Percentiles rank a stretch among this genome's conserved stretches.
phyloP scores from a whole-genome alignment of 768 basidiomycete species.

The Xerocomellus intermedius region DNA sequence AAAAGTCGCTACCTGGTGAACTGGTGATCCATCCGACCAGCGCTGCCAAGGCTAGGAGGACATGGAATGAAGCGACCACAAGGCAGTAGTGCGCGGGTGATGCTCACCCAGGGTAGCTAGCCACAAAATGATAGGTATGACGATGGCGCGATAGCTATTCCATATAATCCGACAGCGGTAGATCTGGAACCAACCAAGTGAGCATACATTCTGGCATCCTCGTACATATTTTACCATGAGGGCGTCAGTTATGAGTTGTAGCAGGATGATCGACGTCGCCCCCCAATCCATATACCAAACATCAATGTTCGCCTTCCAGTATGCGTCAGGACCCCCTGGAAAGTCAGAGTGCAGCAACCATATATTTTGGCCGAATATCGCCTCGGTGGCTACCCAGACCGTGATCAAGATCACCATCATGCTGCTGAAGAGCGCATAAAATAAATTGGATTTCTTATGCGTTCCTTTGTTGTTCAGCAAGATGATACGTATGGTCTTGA shows the following conservation, averaged over 20 bases:
- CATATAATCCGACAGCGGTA: not conserved
- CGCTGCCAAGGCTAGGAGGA: no score
- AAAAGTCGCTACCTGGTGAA: no score
- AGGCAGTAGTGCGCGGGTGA: not conserved
- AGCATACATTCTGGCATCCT: no score
- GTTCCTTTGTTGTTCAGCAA: constrained; percentile 6
- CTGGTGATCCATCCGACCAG: no score
- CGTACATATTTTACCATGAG: not conserved
- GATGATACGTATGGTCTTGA: constrained; percentile 17
- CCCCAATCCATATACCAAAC: constrained; percentile 29
- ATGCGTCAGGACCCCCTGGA: constrained; percentile 36
- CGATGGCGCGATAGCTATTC: no score
- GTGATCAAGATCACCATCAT: constrained; percentile 31
- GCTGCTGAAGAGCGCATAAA: constrained; percentile 25
- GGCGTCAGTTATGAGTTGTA: not conserved
- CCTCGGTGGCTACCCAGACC: constrained; percentile 24
- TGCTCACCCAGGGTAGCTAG: constrained; percentile 7
- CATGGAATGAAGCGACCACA: no score
- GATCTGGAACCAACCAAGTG: not conserved
- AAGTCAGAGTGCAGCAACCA: constrained; percentile 35
- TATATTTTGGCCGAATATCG: constrained; percentile 30
- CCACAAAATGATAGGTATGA: constrained; percentile 8
- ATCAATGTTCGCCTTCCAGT: constrained; percentile 25
- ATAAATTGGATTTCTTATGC: constrained; percentile 5
- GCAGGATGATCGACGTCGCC: not conserved